Evolutionary conservation across 768 basidiomycete species (phyloP).

Genomic region (Chlorophyllum brunneum): DNA sequence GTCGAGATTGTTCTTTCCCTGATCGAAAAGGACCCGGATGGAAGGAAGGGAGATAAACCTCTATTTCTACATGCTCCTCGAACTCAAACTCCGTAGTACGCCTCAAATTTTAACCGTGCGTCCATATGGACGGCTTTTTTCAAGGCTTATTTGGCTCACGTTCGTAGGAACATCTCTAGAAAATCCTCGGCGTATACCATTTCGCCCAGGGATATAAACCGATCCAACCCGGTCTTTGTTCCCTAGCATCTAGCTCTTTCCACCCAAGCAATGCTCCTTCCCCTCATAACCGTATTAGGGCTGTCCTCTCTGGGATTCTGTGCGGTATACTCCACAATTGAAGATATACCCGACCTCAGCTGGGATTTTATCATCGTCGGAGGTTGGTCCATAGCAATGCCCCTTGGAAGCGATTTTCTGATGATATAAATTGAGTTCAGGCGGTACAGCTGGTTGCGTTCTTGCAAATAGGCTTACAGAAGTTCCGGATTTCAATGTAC

Average conservation of each 20-base stretch:
- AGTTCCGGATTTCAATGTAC: slow-evolving; percentile 12
- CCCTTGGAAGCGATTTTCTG: not conserved
- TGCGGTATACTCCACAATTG: slow-evolving; percentile 3
- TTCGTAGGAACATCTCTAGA: not conserved
- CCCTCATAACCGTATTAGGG: not conserved
- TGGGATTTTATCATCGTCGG: slow-evolving; percentile 21
- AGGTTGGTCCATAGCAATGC: slow-evolving; percentile 10
- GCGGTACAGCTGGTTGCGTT: slow-evolving; percentile 27
- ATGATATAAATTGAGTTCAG: slow-evolving; percentile 12
- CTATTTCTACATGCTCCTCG: no score
- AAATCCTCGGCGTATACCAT: not conserved
- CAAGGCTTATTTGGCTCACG: not conserved
- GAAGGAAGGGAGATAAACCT: no score
- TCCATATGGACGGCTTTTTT: not conserved
- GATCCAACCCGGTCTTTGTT: no score
- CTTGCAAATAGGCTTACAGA: slow-evolving; percentile 26
- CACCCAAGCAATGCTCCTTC: not conserved
- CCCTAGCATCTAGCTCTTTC: not conserved
- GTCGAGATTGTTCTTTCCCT: no score
- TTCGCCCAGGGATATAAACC: no score
- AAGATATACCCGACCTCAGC: slow-evolving; percentile 1
- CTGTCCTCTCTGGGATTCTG: not conserved
- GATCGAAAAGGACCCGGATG: no score
- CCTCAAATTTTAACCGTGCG: no score
- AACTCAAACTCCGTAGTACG: no score